phyloP scores from a whole-genome alignment of 768 basidiomycete genomes.

The Fibroporia radiculosa region DNA sequence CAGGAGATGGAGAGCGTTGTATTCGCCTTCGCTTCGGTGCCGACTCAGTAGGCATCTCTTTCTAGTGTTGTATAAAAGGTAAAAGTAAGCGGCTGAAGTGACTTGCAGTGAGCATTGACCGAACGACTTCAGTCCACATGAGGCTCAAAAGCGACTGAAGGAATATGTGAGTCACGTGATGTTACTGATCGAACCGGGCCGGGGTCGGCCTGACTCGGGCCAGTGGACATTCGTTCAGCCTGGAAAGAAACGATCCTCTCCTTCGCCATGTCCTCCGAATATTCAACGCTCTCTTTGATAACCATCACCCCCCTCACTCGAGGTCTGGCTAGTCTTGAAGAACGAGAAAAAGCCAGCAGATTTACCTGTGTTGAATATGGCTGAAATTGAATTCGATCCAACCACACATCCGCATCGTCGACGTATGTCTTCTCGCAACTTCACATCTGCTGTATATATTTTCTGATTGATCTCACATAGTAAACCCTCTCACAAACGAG shows the following conservation, averaged over 20 bases:
- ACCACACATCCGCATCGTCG: slow-evolving; percentile 63
- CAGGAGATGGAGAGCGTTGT: slow-evolving; percentile 51
- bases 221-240: no score
- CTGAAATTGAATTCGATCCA: slow-evolving; percentile 41
- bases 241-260: no score
- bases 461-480: slow-evolving; percentile 28
- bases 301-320: slow-evolving; percentile 1
- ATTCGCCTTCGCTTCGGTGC: slow-evolving; percentile 42
- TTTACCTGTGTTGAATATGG: neutral
- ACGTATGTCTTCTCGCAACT: slow-evolving; percentile 32
- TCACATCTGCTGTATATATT: slow-evolving; percentile 1
- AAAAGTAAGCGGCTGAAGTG: no score
- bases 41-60: slow-evolving; percentile 27
- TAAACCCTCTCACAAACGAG: slow-evolving; percentile 73
- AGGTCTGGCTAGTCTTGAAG: no score
- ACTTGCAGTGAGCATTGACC: no score
- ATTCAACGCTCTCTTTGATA: neutral
- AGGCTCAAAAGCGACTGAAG: no score
- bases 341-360: no score
- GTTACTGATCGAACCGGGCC: no score
- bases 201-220: no score
- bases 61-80: no score
- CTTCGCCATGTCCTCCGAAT: neutral
- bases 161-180: no score
- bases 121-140: no score